phyloP scores from a whole-genome alignment of 2,329 filamentous ascomycete genomes.

The Tolypocladium paradoxum region DNA sequence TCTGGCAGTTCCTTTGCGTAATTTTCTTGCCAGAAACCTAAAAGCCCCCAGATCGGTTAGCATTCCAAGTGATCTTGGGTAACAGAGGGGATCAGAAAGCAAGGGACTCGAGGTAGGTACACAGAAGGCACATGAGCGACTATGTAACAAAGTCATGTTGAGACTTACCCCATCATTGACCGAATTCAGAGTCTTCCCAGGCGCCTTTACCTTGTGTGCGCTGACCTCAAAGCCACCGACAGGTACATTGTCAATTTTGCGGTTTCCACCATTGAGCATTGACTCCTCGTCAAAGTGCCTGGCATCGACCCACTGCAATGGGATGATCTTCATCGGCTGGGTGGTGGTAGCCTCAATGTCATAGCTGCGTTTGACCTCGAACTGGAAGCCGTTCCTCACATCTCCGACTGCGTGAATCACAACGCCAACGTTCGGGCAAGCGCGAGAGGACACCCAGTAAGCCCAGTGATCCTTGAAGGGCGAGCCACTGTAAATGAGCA shows the following conservation, averaged over 20 bases:
- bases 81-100: background rate
- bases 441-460: slow-evolving; percentile 15
- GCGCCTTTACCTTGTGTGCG: slow-evolving; percentile 6
- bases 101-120: background rate
- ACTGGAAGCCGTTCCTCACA: slow-evolving; percentile 18
- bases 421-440: slow-evolving; percentile 11
- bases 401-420: slow-evolving; percentile 19
- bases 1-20: slow-evolving; percentile 22
- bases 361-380: slow-evolving; percentile 18
- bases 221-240: slow-evolving; percentile 16
- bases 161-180: no score
- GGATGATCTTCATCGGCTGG: slow-evolving; percentile 11
- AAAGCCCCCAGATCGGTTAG: background rate
- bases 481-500: slow-evolving; percentile 18
- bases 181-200: slow-evolving; percentile 8
- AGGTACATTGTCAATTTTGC: slow-evolving; percentile 10
- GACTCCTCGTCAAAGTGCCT: slow-evolving; percentile 11
- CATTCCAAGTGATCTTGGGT: no score
- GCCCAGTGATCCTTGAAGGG: slow-evolving; percentile 26
- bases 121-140: no score
- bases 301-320: slow-evolving; percentile 19
- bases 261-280: slow-evolving; percentile 15
- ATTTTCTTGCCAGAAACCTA: slow-evolving; percentile 8
- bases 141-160: no score
- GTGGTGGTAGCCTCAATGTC: slow-evolving; percentile 8